Conservation (phyloP, 2,329 filamentous ascomycete genomes). For the Phialocephala subalpina region DNA sequence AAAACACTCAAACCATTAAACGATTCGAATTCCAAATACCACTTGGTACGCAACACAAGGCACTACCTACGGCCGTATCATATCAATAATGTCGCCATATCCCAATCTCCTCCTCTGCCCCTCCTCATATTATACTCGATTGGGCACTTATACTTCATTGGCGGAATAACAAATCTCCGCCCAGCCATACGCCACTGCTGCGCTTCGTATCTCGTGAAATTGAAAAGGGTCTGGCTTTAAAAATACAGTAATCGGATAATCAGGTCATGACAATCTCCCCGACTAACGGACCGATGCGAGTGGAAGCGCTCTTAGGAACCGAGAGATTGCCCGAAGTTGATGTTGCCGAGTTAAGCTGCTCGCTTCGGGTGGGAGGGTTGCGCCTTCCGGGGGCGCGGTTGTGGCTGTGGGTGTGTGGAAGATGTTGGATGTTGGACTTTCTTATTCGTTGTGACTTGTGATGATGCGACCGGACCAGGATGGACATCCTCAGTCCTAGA, state of each 20-base stretch:
- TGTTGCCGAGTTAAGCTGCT: not conserved
- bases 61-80: not conserved
- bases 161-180: not conserved
- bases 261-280: not conserved
- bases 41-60: not conserved
- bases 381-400: not conserved
- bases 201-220: not conserved
- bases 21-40: not conserved
- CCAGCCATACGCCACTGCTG: not conserved
- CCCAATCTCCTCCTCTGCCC: too few species aligned
- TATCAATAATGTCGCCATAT: not conserved
- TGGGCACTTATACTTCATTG: not conserved
- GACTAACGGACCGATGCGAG: not conserved
- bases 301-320: not conserved
- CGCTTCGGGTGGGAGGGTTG: not conserved
- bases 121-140: not conserved
- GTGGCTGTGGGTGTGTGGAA: too few species aligned
- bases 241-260: not conserved
- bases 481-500: not conserved
- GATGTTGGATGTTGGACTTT: too few species aligned
- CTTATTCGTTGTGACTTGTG: too few species aligned
- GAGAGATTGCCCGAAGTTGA: not conserved
- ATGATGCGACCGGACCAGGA: too few species aligned
- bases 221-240: not conserved
- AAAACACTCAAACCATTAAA: too few species aligned